Percentiles rank a stretch among this genome's conserved stretches.
These are phyloP conservation scores for Dissoconium aciculare DNA, from an alignment of 2,329 filamentous ascomycete genomes.

Conservation along the genomic window DNA sequence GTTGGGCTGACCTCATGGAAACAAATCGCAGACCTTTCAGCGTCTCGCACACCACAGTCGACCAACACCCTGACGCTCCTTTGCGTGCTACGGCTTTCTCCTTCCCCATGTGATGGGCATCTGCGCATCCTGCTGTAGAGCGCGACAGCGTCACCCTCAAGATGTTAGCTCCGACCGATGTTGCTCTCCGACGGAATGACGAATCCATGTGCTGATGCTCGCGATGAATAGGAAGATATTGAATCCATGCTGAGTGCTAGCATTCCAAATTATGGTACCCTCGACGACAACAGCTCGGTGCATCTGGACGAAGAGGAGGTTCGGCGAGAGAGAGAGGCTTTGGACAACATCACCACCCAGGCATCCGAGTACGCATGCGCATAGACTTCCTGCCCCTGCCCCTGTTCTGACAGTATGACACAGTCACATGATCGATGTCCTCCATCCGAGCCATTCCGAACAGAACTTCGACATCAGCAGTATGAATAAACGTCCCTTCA, in stretches of 20 bases:
- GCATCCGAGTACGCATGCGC: constrained; percentile 35
- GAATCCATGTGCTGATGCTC: not conserved
- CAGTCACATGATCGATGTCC: constrained; percentile 37
- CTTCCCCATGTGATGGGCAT: constrained; percentile 29
- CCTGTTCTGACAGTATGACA: too few relatives aligned
- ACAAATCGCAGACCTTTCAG: too few relatives aligned
- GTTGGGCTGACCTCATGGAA: too few relatives aligned
- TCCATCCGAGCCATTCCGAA: constrained; percentile 27
- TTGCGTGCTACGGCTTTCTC: too few relatives aligned
- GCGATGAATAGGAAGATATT: not conserved
- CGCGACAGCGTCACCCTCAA: constrained; percentile 26
- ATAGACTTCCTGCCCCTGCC: too few relatives aligned
- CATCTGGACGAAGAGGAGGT: constrained; percentile 36
- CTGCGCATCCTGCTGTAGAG: constrained; percentile 33
- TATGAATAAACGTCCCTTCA: too few relatives aligned
- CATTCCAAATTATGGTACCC: constrained; percentile 29
- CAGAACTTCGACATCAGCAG: constrained; percentile 14
- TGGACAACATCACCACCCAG: constrained; percentile 36
- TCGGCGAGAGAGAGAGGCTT: constrained; percentile 32
- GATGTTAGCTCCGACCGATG: constrained; percentile 26
- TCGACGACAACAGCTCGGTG: constrained; percentile 23
- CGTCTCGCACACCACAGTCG: too few relatives aligned
- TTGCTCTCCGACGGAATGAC: constrained; percentile 1
- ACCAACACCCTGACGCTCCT: too few relatives aligned
- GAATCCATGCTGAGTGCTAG: not conserved